Percentiles rank a stretch among this genome's conserved stretches.
Conservation (phyloP, 2,329 filamentous ascomycete species). For the Paecilomyces niveus region DNA sequence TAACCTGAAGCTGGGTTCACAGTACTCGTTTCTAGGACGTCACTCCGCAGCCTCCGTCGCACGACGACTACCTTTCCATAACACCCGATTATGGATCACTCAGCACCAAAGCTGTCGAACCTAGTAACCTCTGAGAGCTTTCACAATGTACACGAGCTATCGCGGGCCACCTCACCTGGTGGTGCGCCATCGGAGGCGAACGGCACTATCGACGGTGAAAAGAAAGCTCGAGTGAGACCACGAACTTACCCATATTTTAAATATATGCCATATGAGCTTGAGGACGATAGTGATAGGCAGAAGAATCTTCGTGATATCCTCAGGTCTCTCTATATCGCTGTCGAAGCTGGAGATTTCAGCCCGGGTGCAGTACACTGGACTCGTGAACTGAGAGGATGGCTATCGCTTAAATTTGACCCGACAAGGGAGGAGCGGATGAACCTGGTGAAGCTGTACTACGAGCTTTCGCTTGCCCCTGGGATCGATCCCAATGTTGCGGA, state of each 20-base stretch:
- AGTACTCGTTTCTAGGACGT: background rate
- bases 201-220: slow-evolving; percentile 43
- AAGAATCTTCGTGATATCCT: slow-evolving; percentile 78
- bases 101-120: slow-evolving; percentile 17
- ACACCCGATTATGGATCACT: slow-evolving; percentile 28
- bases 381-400: slow-evolving; percentile 88
- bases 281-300: slow-evolving; percentile 71
- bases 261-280: slow-evolving; percentile 81
- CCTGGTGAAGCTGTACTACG: slow-evolving; percentile 88
- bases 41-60: slow-evolving; percentile 2
- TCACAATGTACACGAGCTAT: slow-evolving; percentile 58
- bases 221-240: slow-evolving; percentile 64
- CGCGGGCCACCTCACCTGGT: slow-evolving; percentile 79
- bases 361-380: slow-evolving; percentile 96
- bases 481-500: slow-evolving; percentile 76
- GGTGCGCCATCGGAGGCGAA: slow-evolving; percentile 42
- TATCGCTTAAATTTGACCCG: slow-evolving; percentile 95
- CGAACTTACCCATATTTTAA: slow-evolving; percentile 90
- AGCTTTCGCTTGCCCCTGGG: slow-evolving; percentile 82
- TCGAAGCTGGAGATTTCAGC: slow-evolving; percentile 88
- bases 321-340: slow-evolving; percentile 84
- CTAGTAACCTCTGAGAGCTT: slow-evolving; percentile 33
- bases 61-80: slow-evolving; percentile 10
- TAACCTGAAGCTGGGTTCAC: background rate
- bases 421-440: slow-evolving; percentile 74